Evolutionary conservation across 31 red algal species (phyloP), one percentile per base, ranked within the genome.

Genomic region (Odonthalia washingtoniensis): DNA sequence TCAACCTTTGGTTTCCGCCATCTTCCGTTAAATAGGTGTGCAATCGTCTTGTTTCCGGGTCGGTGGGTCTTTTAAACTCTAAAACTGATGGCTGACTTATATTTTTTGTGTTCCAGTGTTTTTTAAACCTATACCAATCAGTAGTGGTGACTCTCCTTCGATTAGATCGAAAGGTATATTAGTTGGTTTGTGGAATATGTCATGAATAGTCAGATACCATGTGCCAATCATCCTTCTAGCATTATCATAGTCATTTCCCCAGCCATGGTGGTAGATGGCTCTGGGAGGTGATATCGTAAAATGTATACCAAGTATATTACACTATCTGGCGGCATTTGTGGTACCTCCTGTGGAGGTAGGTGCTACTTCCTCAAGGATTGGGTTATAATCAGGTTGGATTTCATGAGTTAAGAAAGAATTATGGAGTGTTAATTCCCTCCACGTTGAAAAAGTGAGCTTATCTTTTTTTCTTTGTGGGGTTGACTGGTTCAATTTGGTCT

Each of bases 261-360:
- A 90, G 33, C 64, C 76, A 74, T 90, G 87, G 21, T 46, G 40
- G 37, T 81, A 74, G 12, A 66, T 5, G 18, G 81, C 46, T 36
- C 41, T 34, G 16, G 26, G 77, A 32, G 64, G 34, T 31, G 46
- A 2, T 52, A 90, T 26, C 0, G 27, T 79, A 57, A 86, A 26
- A 4, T 65, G 82, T 21, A 79, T 80, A 0, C 31, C 1, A 31
- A 69, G 74, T 24, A 33, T 39, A 39, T 79, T 64, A 69, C 75
- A 66, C 26, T 80, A 28, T 53, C 30, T 12, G 16, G 74, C 30
- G 21, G 74, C 85, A 18, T 88, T 52, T 2, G 32, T 39, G n/a
- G 67, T 40, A 33, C 85, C 85, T 36, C 85, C 85, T 65, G 84
- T 80, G 37, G 82, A 86, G 40, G 0, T 86, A 57, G 68, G 82